Base-by-base conservation (phyloP, 495 filamentous ascomycete genomes). In the Hypoxylon cercidicola region DNA sequence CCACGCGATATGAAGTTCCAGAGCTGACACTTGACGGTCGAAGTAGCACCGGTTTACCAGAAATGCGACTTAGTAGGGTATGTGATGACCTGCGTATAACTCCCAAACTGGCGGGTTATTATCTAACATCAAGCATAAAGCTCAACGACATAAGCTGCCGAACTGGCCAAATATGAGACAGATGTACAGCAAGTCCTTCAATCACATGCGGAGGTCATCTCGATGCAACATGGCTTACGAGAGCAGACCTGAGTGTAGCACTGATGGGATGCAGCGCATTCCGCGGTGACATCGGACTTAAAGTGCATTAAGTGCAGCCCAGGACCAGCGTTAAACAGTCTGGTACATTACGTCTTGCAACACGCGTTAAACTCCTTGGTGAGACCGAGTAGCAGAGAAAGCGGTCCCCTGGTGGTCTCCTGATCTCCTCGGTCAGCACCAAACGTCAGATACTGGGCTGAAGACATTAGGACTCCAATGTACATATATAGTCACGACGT, bases 151-250 rank as follows among this genome's bases (percentile, higher is more conserved):
- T 35, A 30, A 32, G 54, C 28, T n/a, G 50, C 45, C 16, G 30
- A 44, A 55, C 50, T 55, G 49, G 46, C 28, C 53, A 0, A 37
- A 59, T 49, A 58, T 54, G 30, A 55, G 54, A 53, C 41, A 59
- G 32, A 62, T 55, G 59, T 37, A 51, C 39, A 35, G 48, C 48
- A 39, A 47, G 43, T 32, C 35, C 25, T 35, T 37, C 37, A 55
- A 25, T 64, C 55, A 53, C 55, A 56, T 55, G 19, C 34, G n/a
- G 43, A 64, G 23, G 55, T 60, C 44, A 47, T 59, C 35, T 51
- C 45, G 55, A 64, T 63, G 65, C 39, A 52, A 58, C 51, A 39
- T 40, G 50, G 59, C 65, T 63, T 60, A 68, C 54, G 55, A 60
- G 59, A 60, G 55, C 60, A 45, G 18, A 35, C n/a, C 44, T 44